Conservation (phyloP, 768 basidiomycete species). For the Dacryopinax spathularia region DNA sequence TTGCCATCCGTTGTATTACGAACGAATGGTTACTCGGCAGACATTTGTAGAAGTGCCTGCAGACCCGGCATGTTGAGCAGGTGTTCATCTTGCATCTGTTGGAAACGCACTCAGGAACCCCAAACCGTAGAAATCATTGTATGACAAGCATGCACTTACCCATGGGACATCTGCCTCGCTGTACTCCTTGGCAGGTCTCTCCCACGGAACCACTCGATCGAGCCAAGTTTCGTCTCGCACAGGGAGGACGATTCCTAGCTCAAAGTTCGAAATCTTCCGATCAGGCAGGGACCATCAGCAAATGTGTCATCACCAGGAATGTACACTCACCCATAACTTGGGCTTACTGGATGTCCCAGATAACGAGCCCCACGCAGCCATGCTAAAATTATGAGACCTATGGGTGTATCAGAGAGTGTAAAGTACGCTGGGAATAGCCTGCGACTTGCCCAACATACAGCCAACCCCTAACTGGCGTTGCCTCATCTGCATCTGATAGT, state of each 20-base stretch:
- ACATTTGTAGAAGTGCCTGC: neutral
- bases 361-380: neutral
- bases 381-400: constrained; percentile 1
- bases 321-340: neutral
- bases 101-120: neutral
- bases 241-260: neutral
- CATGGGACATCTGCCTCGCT: neutral
- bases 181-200: neutral
- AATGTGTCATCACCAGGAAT: neutral
- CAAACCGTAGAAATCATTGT: neutral
- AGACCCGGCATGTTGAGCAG: neutral
- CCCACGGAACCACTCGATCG: neutral
- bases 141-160: neutral
- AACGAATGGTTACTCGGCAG: neutral
- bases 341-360: neutral
- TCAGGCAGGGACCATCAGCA: neutral
- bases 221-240: neutral
- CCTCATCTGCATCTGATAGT: neutral
- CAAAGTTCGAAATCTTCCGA: constrained; percentile 3
- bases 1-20: neutral
- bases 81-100: constrained; percentile 1
- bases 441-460: neutral
- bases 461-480: neutral
- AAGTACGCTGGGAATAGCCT: no score
- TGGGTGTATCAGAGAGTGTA: no score